phyloP scores from a whole-genome alignment of 2,329 filamentous ascomycete species.

The Claviceps paspali region DNA sequence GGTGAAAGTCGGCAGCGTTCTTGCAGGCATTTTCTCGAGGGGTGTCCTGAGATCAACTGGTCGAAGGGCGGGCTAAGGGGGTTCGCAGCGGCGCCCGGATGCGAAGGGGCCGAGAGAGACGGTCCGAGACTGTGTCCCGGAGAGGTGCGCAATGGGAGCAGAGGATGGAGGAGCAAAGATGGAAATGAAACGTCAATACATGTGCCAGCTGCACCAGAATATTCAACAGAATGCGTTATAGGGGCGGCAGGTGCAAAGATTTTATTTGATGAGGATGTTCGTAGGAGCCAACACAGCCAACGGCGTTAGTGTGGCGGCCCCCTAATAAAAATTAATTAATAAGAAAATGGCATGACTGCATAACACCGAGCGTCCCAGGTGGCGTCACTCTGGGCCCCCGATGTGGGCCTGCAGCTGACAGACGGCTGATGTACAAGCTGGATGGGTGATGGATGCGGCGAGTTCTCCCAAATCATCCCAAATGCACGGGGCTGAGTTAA shows the following conservation, averaged over 20 bases:
- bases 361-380: slow-evolving; percentile 2
- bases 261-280: slow-evolving; percentile 5
- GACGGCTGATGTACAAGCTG: no score
- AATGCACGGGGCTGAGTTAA: no score
- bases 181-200: no score
- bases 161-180: not conserved
- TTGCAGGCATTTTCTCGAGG: slow-evolving; percentile 65
- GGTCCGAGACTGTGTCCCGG: no score
- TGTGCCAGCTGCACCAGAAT: not conserved
- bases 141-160: not conserved
- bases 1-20: slow-evolving; percentile 71
- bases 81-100: not conserved
- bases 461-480: no score
- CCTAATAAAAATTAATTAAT: no score
- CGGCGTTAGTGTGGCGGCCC: no score
- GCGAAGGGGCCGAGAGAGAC: not conserved
- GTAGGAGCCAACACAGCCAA: not conserved
- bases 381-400: slow-evolving; percentile 4
- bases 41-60: not conserved
- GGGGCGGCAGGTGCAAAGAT: not conserved
- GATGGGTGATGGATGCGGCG: no score
- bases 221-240: not conserved
- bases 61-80: not conserved
- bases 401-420: no score
- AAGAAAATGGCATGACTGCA: not conserved